These are phyloP conservation scores for Fusarium buxicola DNA, from an alignment of 2,329 filamentous ascomycete species.

Conservation along the genomic window DNA sequence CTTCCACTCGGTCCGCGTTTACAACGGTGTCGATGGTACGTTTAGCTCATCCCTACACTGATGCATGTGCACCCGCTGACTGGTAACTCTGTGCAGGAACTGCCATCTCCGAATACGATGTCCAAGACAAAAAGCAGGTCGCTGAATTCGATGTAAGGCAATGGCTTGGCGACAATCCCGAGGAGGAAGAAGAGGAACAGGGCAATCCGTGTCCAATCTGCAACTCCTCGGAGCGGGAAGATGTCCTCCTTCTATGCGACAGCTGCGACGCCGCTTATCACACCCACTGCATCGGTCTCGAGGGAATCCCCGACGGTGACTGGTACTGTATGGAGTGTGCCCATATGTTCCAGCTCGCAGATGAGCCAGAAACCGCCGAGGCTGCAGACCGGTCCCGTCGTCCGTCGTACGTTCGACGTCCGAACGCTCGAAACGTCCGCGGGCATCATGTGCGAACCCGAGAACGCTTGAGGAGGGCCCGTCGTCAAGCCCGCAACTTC, in stretches of 20 bases:
- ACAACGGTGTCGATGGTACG: constrained; percentile 82
- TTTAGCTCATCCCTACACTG: constrained; percentile 40
- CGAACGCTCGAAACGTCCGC: constrained; percentile 49
- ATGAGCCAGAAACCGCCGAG: constrained; percentile 50
- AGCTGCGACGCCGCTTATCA: constrained; percentile 91
- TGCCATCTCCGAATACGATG: constrained; percentile 68
- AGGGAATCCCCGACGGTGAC: constrained; percentile 77
- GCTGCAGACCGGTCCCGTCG: constrained; percentile 50
- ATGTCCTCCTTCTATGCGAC: constrained; percentile 89
- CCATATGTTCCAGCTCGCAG: constrained; percentile 57
- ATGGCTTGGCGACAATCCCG: constrained; percentile 77
- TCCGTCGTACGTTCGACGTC: constrained; percentile 47
- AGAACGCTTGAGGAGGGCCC: constrained; percentile 66
- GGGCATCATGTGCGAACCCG: constrained; percentile 63
- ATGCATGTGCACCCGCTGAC: constrained; percentile 38
- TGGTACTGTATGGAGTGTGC: constrained; percentile 94
- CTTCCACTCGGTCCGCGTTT: constrained; percentile 91
- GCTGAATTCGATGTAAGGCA: constrained; percentile 86
- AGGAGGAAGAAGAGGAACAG: constrained; percentile 77
- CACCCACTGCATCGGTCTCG: constrained; percentile 88
- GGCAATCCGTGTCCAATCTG: constrained; percentile 85
- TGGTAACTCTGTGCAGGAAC: constrained; percentile 57
- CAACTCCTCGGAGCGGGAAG: constrained; percentile 81
- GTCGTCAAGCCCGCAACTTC: constrained; percentile 74
- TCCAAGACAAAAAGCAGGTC: constrained; percentile 88